Base-by-base conservation (phyloP, 345 rosid genomes). In the Gossypium anomalum region DNA sequence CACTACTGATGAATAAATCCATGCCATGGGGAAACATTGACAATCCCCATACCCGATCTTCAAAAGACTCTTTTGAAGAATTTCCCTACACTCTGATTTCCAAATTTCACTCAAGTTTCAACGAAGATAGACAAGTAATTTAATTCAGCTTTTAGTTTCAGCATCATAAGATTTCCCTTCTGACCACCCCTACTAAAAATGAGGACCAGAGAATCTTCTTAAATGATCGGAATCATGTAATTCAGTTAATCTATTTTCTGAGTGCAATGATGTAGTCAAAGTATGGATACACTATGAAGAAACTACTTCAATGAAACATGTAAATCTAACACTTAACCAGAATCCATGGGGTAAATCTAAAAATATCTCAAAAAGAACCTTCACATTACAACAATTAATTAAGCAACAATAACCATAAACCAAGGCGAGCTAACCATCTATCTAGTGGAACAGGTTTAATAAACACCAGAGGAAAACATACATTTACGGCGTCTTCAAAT, bases 401-500 rank as follows among this genome's bases (percentile, higher is more conserved):
- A 70, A 14, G 72, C 19, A 76, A 23, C 6, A 66, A 17, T 34
- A 5, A 34, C 41, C 41, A 34, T 34, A 34, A 34, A 34, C 41
- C 41, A 34, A 34, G 7, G 41, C 58, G n/a, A 19, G 70, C 49
- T 71, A 3, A 71, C 52, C 41, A 74, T 45, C 58, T 70, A 79
- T 47, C 29, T 22, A 75, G 52, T 55, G 16, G 57, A 73, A 76
- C 67, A 76, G 70, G 71, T 53, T 49, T 55, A 78, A 75, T 68
- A 47, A 62, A 71, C 47, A 49, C 7, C 22, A 73, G 49, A 63
- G 9, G 2, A 47, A 67, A 73, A 53, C 87, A 23, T 86, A 93
- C 98, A 75, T 76, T 80, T 72, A 91, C 51, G 65, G 97, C 93
- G 77, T 84, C 88, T 76, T 90, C 92, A 85, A 93, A 93, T 75